phyloP scores from a whole-genome alignment of 1,284 basidiomycete genomes.

The Cryptococcus sp. region DNA sequence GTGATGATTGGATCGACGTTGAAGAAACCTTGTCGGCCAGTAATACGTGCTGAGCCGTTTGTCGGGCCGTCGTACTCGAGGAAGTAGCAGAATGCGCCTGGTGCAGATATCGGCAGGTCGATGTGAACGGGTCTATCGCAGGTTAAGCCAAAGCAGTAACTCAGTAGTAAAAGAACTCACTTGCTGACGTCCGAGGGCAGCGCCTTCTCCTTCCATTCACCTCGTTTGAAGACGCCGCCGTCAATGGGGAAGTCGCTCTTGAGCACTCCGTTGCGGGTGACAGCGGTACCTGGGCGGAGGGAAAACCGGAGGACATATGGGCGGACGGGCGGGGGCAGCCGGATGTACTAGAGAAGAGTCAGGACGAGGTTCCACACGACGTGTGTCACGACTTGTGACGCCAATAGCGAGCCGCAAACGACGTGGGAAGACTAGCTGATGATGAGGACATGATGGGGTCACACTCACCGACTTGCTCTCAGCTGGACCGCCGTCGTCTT shows the following conservation, averaged over 20 bases:
- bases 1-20: constrained; percentile 89
- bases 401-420: too few species aligned
- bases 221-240: constrained; percentile 78
- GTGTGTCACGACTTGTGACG: too few species aligned
- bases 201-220: constrained; percentile 70
- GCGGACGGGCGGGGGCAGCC: constrained; percentile 82
- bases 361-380: too few species aligned
- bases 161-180: constrained; percentile 57
- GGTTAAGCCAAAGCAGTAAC: background rate
- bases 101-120: constrained; percentile 89
- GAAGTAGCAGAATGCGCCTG: constrained; percentile 91
- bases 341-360: constrained; percentile 70
- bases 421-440: too few species aligned
- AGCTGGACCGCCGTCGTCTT: constrained; percentile 84
- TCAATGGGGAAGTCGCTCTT: constrained; percentile 94
- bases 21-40: constrained; percentile 86
- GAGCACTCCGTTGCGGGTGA: constrained; percentile 82
- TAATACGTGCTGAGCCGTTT: constrained; percentile 57
- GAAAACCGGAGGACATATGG: constrained; percentile 89
- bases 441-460: too few species aligned
- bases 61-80: constrained; percentile 72
- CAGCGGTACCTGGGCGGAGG: constrained; percentile 83
- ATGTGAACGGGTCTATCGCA: constrained; percentile 77
- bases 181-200: constrained; percentile 51
- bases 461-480: constrained; percentile 74